These are phyloP conservation scores for Candida mesenterica DNA, from an alignment of 1,139 yeast genomes.

Conservation along the genomic window DNA sequence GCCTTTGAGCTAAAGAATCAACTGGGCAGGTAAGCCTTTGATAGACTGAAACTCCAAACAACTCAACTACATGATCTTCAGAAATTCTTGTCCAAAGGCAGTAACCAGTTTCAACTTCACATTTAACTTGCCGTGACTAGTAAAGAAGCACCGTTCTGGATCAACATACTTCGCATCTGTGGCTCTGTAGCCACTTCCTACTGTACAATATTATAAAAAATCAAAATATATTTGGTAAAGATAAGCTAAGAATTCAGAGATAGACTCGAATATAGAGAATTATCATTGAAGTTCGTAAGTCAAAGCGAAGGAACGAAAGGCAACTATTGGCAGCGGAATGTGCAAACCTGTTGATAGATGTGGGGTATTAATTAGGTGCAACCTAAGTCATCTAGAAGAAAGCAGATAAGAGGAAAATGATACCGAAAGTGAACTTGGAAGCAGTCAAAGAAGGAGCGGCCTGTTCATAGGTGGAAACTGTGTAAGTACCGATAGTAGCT, in stretches of 20 bases:
- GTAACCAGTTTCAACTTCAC: no score
- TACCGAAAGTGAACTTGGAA: constrained; percentile 4
- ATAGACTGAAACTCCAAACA: no score
- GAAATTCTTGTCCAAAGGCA: no score
- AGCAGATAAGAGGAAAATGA: constrained; percentile 4
- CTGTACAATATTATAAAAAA: background rate
- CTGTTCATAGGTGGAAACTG: constrained; percentile 4
- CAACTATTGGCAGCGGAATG: background rate
- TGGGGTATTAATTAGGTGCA: background rate
- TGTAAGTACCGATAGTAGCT: constrained; percentile 2
- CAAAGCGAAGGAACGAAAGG: background rate
- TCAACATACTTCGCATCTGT: no score
- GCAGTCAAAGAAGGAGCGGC: constrained; percentile 2
- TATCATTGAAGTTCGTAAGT: background rate
- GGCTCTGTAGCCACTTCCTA: background rate
- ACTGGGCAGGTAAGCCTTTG: no score
- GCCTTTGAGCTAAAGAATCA: no score
- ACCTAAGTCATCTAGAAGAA: constrained; percentile 3
- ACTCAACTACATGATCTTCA: no score
- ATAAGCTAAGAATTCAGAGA: background rate
- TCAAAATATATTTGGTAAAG: background rate
- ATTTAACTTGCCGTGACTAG: no score
- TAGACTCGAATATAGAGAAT: background rate
- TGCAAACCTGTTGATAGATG: background rate
- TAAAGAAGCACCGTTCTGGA: no score